Evolutionary conservation across 208 protist species (phyloP), one percentile per base, ranked within the genome.

Genomic region (Leishmania tarentolae): DNA sequence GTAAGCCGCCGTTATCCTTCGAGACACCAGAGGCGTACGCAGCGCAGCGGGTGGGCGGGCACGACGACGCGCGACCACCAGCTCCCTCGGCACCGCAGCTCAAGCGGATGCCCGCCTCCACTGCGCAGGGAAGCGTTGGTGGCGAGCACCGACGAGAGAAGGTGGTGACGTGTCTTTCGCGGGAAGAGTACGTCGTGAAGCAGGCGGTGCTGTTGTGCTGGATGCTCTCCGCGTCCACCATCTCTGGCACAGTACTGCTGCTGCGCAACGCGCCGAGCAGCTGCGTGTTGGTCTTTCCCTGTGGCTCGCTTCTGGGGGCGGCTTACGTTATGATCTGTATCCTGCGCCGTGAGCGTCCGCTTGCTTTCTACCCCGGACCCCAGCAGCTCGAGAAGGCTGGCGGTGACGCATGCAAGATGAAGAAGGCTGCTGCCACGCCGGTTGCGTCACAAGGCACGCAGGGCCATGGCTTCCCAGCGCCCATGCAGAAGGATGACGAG

Each of bases 171-270:
- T 87, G 80, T 53, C 68, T 94, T 46, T 88, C 86, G 28, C 78
- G 76, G 7, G 89, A 91, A 75, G 91, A 92, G 84, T 94, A 92
- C 75, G 37, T 94, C 7, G 74, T 91, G 65, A 94, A 92, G 86
- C 91, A 94, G 59, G n/a, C 88, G 2, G 81, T 86, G 50, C 78
- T 91, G 24, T 50, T 89, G 50, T 83, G 82, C 75, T 85, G 89
- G 80, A 79, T 85, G 80, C 59, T 87, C 21, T 24, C 70, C 4
- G 47, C 78, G 7, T n/a, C 77, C 31, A 52, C 50, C 28, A 28
- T 65, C 42, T 77, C 72, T 15, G 63, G 81, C 52, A 85, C 78
- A 13, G 37, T 76, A 2, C 71, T 92, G 5, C 78, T 92, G 21
- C 52, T 86, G 21, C 75, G 37, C 59, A 74, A 5, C 75, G 44